Conservation (phyloP, 108 stramenopile genomes). For the Fistulifera solaris region DNA sequence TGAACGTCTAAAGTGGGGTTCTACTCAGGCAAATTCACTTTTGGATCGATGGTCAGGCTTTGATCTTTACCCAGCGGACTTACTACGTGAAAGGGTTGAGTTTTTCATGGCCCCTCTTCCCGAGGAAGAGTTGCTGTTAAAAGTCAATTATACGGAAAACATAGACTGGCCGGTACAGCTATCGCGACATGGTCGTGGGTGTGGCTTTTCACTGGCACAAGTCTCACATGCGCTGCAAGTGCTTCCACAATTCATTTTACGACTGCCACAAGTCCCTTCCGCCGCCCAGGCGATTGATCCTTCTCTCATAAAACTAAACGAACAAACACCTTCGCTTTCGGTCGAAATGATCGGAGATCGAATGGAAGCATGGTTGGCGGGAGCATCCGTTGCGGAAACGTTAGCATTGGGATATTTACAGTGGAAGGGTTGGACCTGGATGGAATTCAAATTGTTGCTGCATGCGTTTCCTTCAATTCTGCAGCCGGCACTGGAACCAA, state of each 20-base stretch:
- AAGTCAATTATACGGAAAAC: background rate
- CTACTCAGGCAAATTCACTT: no score
- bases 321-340: slow-evolving; percentile 5
- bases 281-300: no score
- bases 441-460: background rate
- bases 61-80: no score
- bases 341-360: background rate
- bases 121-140: background rate
- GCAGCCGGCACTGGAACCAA: background rate
- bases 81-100: background rate
- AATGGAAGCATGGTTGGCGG: slow-evolving; percentile 1
- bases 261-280: background rate
- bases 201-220: slow-evolving; percentile 4
- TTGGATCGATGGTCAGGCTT: no score
- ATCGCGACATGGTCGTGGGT: slow-evolving; percentile 7
- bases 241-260: slow-evolving; percentile 7
- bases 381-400: slow-evolving; percentile 3
- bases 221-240: slow-evolving; percentile 4
- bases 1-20: no score
- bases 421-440: slow-evolving; percentile 7
- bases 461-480: slow-evolving; percentile 8
- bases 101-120: slow-evolving; percentile 6
- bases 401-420: slow-evolving; percentile 1
- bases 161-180: slow-evolving; percentile 4
- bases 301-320: background rate